These are phyloP conservation scores for Nothophaeocryptopus gaeumannii DNA, from an alignment of 2,329 filamentous ascomycete genomes.

Conservation along the genomic window DNA sequence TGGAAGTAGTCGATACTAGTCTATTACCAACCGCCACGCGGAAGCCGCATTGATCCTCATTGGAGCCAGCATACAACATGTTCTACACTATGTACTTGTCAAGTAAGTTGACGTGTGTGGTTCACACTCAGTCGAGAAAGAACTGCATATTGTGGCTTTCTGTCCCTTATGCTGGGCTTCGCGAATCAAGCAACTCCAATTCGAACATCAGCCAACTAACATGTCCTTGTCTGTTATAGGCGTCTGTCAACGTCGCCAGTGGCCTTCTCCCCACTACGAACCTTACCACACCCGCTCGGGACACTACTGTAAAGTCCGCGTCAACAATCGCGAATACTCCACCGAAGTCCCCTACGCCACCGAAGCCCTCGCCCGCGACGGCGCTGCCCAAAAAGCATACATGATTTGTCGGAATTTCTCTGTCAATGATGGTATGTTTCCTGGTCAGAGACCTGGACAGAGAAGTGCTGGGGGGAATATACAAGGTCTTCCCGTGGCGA, in stretches of 20 bases:
- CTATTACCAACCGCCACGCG: conserved; percentile 20
- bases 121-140: conserved; percentile 20
- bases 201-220: no score
- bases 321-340: conserved; percentile 95
- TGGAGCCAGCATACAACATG: conserved; percentile 29
- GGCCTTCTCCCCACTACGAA: conserved; percentile 87
- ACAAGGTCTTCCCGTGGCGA: conserved; percentile 63
- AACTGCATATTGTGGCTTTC: conserved; percentile 12
- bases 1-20: conserved; percentile 24
- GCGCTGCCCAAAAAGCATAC: conserved; percentile 91
- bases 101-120: conserved; percentile 43
- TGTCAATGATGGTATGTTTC: conserved; percentile 89
- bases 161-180: conserved; percentile 20
- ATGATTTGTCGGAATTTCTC: conserved; percentile 98
- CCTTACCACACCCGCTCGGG: conserved; percentile 70
- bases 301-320: conserved; percentile 85
- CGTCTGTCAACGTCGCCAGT: conserved; percentile 90
- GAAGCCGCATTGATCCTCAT: conserved; percentile 12
- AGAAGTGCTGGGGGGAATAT: conserved; percentile 44
- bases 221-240: conserved; percentile 52
- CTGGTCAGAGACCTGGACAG: conserved; percentile 54
- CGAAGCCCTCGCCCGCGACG: conserved; percentile 81
- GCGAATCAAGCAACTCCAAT: not conserved
- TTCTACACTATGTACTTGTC: conserved; percentile 56
- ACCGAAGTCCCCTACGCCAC: conserved; percentile 83